Percentiles rank a stretch among this genome's conserved stretches.
phyloP scores from a whole-genome alignment of 768 basidiomycete genomes.

The Strobilomyces confusus region DNA sequence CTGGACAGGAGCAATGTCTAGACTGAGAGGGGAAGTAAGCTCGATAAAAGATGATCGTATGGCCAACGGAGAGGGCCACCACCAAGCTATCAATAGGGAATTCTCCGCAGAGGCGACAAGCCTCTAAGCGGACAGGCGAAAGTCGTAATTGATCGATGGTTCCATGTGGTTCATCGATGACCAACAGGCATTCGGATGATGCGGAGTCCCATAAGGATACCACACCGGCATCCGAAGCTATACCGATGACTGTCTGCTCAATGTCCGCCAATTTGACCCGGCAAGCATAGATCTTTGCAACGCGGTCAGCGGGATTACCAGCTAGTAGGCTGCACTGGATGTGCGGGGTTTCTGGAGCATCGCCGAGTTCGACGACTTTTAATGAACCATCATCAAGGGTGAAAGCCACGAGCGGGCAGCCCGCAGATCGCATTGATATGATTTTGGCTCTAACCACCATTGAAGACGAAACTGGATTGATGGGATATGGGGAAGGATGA shows the following conservation, averaged over 20 bases:
- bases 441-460: slow-evolving; percentile 47
- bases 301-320: slow-evolving; percentile 54
- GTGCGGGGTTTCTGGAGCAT: slow-evolving; percentile 38
- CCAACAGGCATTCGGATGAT: slow-evolving; percentile 59
- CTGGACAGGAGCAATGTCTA: slow-evolving; percentile 65
- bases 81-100: slow-evolving; percentile 61
- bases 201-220: slow-evolving; percentile 74
- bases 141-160: slow-evolving; percentile 59
- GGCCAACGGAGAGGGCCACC: slow-evolving; percentile 62
- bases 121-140: slow-evolving; percentile 47
- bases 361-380: slow-evolving; percentile 54
- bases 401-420: slow-evolving; percentile 52
- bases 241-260: slow-evolving; percentile 51
- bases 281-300: slow-evolving; percentile 52
- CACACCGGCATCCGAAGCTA: slow-evolving; percentile 60
- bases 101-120: slow-evolving; percentile 71
- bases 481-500: slow-evolving; percentile 26
- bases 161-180: slow-evolving; percentile 59
- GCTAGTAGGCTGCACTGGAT: slow-evolving; percentile 50
- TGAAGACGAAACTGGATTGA: slow-evolving; percentile 42
- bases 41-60: slow-evolving; percentile 62
- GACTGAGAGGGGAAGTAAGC: slow-evolving; percentile 53
- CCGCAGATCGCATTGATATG: slow-evolving; percentile 44
- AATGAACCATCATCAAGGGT: slow-evolving; percentile 62
- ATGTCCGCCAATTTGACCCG: slow-evolving; percentile 47